phyloP scores from a whole-genome alignment of 768 basidiomycete genomes.

The Exidia glandulosa region DNA sequence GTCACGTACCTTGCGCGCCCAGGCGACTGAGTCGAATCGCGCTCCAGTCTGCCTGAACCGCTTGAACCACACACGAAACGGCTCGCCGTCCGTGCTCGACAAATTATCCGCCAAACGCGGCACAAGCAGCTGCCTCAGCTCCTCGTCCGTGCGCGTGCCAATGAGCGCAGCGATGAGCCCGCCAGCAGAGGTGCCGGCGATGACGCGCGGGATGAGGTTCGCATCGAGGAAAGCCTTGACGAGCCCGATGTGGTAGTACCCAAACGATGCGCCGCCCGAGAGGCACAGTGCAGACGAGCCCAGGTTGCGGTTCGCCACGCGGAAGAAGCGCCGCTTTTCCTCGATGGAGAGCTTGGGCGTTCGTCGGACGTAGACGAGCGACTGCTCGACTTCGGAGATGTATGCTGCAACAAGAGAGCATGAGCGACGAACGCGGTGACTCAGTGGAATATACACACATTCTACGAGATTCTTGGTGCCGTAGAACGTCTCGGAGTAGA shows the following conservation, averaged over 20 bases:
- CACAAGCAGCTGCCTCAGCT: slow-evolving; percentile 63
- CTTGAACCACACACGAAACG: slow-evolving; percentile 54
- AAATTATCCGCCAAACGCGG: slow-evolving; percentile 80
- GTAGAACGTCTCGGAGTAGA: slow-evolving; percentile 92
- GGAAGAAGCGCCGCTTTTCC: slow-evolving; percentile 86
- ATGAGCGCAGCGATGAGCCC: slow-evolving; percentile 67
- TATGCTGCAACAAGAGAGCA: slow-evolving; percentile 45
- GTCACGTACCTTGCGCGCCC: slow-evolving; percentile 73
- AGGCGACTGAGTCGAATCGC: slow-evolving; percentile 80
- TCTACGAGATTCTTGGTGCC: slow-evolving; percentile 89
- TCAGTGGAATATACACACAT: slow-evolving; percentile 30
- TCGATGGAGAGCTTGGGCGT: slow-evolving; percentile 64
- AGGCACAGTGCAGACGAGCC: slow-evolving; percentile 88
- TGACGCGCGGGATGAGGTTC: slow-evolving; percentile 75
- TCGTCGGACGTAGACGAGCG: slow-evolving; percentile 66
- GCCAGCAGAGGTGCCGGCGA: slow-evolving; percentile 92
- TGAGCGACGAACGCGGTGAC: background rate
- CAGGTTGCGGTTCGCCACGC: slow-evolving; percentile 61
- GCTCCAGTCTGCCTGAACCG: slow-evolving; percentile 83
- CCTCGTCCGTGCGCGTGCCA: slow-evolving; percentile 82
- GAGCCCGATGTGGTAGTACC: slow-evolving; percentile 89
- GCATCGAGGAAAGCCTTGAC: slow-evolving; percentile 87
- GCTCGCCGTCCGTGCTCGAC: slow-evolving; percentile 57
- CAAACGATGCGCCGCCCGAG: slow-evolving; percentile 92
- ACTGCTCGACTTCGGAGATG: slow-evolving; percentile 63